Percentiles rank a stretch among this genome's conserved stretches.
Evolutionary conservation across 768 basidiomycete genomes (phyloP).

Genomic region (Pleurotus giganteus): DNA sequence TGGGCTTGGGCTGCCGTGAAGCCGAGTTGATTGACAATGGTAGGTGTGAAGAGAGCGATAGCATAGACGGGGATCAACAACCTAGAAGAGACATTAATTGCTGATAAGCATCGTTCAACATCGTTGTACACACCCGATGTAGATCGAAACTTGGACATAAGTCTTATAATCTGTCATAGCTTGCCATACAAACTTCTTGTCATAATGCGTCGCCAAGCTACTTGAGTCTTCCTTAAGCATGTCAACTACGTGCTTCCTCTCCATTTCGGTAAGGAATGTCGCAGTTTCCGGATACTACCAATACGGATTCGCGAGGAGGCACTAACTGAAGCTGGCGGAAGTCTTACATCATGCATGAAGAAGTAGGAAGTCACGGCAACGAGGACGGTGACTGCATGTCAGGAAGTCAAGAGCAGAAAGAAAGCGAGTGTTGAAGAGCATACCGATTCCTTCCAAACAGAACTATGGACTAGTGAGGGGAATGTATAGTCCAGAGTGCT

Average conservation of each 20-base stretch:
- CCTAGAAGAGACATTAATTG: not conserved
- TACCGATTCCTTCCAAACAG: constrained; percentile 35
- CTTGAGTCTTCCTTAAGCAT: constrained; percentile 23
- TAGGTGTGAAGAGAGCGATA: constrained; percentile 34
- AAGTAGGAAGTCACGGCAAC: constrained; percentile 35
- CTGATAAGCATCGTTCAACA: not conserved
- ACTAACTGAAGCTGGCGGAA: not conserved
- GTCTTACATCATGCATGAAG: constrained; percentile 35
- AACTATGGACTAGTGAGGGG: constrained; percentile 19
- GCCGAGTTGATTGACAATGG: constrained; percentile 35
- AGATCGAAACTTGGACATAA: constrained; percentile 23
- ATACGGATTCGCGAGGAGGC: not conserved
- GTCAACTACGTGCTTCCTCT: constrained; percentile 28
- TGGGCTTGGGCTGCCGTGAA: constrained; percentile 39
- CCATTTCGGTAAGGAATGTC: constrained; percentile 34
- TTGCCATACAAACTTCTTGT: constrained; percentile 32
- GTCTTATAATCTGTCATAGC: constrained; percentile 26
- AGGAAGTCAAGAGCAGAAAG: too few species aligned
- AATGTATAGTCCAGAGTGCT: not conserved
- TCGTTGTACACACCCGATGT: constrained; percentile 23
- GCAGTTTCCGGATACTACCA: constrained; percentile 42
- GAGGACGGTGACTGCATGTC: constrained; percentile 27
- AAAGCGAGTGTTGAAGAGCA: not conserved
- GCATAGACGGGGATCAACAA: constrained; percentile 29
- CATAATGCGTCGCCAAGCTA: constrained; percentile 30